These are phyloP conservation scores for Gamsiella multidivaricata DNA, from an alignment of 192 early-diverging fungal genomes.

Conservation along the genomic window DNA sequence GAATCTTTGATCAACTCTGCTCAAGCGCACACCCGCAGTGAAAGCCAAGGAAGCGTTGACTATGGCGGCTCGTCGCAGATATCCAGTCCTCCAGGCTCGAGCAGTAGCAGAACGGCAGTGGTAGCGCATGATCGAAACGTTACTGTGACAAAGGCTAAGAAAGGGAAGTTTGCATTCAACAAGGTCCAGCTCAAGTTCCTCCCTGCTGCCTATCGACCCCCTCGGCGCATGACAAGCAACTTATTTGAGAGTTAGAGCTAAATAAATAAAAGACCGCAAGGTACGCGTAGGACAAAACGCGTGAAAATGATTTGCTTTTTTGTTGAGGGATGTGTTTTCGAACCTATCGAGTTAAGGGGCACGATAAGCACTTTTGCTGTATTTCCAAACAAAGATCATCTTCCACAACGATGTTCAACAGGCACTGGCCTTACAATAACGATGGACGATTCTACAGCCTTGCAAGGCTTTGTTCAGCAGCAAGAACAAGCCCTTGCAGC, in stretches of 20 bases:
- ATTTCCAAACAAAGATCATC: too few species aligned
- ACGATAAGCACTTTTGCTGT: too few species aligned
- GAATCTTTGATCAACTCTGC: not conserved
- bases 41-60: constrained; percentile 3
- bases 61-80: constrained; percentile 1
- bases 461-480: constrained; percentile 15
- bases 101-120: not conserved
- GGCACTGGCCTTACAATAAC: not conserved
- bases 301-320: too few species aligned
- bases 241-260: constrained; percentile 19
- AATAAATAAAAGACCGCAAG: constrained; percentile 7
- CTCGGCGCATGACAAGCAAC: constrained; percentile 26
- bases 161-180: constrained; percentile 49
- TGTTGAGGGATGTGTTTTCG: too few species aligned
- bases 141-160: not conserved
- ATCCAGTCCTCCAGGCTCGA: not conserved
- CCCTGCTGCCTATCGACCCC: constrained; percentile 34
- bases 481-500: constrained; percentile 1
- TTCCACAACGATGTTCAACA: too few species aligned
- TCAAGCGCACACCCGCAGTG: not conserved
- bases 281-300: too few species aligned
- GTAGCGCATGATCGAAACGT: not conserved
- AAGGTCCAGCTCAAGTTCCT: constrained; percentile 43
- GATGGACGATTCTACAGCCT: constrained; percentile 19
- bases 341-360: too few species aligned